Evolutionary conservation across 257 asterid genomes (phyloP), one percentile per base, ranked within the genome.

Genomic region (Salvia hispanica): DNA sequence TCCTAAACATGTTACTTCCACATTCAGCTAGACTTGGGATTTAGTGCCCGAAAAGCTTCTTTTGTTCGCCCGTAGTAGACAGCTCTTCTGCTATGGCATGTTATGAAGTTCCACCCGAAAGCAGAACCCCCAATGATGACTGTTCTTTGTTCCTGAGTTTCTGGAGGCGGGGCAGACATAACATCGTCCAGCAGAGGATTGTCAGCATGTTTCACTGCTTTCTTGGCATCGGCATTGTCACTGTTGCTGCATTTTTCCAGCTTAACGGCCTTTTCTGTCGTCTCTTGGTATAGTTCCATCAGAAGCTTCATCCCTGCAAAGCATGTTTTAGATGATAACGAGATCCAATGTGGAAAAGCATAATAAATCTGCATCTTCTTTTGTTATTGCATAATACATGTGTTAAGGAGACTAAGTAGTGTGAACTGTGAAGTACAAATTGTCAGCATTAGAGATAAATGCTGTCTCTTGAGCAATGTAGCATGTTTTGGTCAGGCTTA

Each of bases 31-130:
- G 77, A 45, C 68, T 69, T 83, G 46, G 88, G 78, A 57, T 85
- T 81, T 16, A 71, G 65, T 46, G 85, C 78, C 67, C 91, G 85
- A 69, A 82, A 89, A 16, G 80, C 83, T 75, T 81, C 95, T 67
- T 84, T 92, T 0, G 86, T 82, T 70, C 77, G 79, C 54, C 96
- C 96, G 63, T 84, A 87, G 66, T 84, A 89, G 13, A 72, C 71
- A 9, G 85, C 46, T 21, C 65, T 52, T 43, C 66, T 69, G 34
- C 81, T 81, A 18, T 71, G 73, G 79, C 56, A 92, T 4, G 89
- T 84, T 46, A 87, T 60, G 72, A 85, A 92, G 77, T 92, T 89
- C 96, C 98, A 89, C 7, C 98, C 95, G 40, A 89, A 85, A 40
- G 95, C 92, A n/a, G 95, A 92, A 3, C 92, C 95, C 7, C 96